phyloP scores from a whole-genome alignment of 2,329 filamentous ascomycete genomes.

The Penicillium italicum region DNA sequence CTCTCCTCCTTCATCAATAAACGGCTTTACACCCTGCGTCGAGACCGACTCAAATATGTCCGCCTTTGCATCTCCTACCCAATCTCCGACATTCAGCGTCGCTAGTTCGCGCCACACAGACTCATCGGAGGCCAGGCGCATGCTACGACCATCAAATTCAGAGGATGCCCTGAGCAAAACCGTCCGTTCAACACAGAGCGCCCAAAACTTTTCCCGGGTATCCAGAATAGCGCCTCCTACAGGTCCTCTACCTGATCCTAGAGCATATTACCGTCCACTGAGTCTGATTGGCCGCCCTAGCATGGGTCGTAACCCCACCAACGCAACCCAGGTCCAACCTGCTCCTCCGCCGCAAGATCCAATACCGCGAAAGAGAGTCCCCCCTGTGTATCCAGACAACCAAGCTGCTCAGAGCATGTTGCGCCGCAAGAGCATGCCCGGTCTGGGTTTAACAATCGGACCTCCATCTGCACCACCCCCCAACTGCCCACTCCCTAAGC shows the following conservation, averaged over 20 bases:
- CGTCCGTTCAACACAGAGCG: slow-evolving; percentile 12
- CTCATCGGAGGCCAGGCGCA: slow-evolving; percentile 22
- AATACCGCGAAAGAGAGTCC: slow-evolving; percentile 14
- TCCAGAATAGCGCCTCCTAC: slow-evolving; percentile 8
- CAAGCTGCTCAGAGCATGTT: slow-evolving; percentile 17
- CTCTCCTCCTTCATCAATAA: slow-evolving; percentile 16
- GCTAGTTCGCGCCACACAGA: slow-evolving; percentile 24
- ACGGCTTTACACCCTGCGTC: slow-evolving; percentile 12
- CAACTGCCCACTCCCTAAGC: slow-evolving; percentile 34
- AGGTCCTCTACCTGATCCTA: slow-evolving; percentile 13
- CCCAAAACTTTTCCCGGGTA: slow-evolving; percentile 16
- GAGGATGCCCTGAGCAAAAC: slow-evolving; percentile 27
- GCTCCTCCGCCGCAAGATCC: slow-evolving; percentile 8
- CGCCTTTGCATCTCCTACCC: slow-evolving; percentile 30
- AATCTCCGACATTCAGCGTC: slow-evolving; percentile 31
- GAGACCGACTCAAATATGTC: slow-evolving; percentile 21
- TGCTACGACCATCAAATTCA: slow-evolving; percentile 29
- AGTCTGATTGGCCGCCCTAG: slow-evolving; percentile 21
- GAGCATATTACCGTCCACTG: slow-evolving; percentile 19
- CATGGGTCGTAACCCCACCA: slow-evolving; percentile 11
- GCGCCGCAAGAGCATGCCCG: slow-evolving; percentile 35
- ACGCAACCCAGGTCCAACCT: slow-evolving; percentile 4
- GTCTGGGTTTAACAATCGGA: slow-evolving; percentile 29
- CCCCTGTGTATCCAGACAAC: slow-evolving; percentile 9
- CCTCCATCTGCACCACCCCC: slow-evolving; percentile 33